A percentile compares a stretch with the other conserved stretches of the same genome.
Evolutionary conservation across 371 early-diverging fungal species (phyloP).

Genomic region (Mucor circinelloides): DNA sequence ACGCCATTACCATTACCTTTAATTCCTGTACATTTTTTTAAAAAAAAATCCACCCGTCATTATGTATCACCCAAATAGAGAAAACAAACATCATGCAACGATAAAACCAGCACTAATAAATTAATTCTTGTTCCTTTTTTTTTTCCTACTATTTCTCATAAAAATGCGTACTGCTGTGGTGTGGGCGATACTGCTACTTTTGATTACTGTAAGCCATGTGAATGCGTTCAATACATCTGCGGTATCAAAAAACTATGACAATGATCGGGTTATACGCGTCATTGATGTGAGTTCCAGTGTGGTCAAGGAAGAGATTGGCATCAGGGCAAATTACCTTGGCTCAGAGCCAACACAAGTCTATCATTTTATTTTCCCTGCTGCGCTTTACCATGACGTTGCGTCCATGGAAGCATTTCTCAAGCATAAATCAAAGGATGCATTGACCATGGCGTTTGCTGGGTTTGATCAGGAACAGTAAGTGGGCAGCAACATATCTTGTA

Average conservation of each 20-base stretch:
- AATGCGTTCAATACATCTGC: neutral
- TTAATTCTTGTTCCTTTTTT: neutral
- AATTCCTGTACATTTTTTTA: neutral
- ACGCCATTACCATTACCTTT: neutral
- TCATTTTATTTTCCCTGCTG: neutral
- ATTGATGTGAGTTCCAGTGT: slow-evolving; percentile 64
- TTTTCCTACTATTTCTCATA: neutral
- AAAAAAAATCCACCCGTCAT: neutral
- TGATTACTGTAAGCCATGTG: neutral
- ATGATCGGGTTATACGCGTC: slow-evolving; percentile 59
- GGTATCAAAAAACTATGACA: slow-evolving; percentile 41
- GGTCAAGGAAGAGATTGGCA: slow-evolving; percentile 61
- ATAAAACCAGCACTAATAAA: neutral
- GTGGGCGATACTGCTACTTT: neutral
- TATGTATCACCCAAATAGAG: neutral
- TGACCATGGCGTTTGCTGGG: slow-evolving; percentile 36
- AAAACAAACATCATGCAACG: slow-evolving; percentile 1
- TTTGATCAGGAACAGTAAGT: slow-evolving; percentile 26
- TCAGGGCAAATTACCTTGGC: slow-evolving; percentile 53
- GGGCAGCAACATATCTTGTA: neutral
- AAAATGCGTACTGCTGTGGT: neutral
- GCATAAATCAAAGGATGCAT: slow-evolving; percentile 39
- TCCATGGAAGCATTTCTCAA: slow-evolving; percentile 47
- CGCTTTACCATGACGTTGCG: slow-evolving; percentile 30
- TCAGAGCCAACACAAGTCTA: slow-evolving; percentile 14